Conservation (phyloP, 306 rosid species). For the Pachyrhizus erosus region DNA sequence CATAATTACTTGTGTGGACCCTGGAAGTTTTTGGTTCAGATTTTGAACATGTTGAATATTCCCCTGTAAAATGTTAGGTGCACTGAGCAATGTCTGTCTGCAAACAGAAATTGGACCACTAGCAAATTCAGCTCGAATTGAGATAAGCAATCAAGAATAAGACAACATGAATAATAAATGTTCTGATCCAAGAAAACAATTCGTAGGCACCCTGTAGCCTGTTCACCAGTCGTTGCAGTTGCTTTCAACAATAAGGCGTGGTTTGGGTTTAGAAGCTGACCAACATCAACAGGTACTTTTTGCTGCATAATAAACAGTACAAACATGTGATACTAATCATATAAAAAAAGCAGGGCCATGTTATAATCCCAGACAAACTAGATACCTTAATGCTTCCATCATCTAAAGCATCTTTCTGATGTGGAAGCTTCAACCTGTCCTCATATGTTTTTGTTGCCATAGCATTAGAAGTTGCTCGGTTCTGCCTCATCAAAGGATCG, state of each 20-base stretch:
- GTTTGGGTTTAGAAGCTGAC: constrained; percentile 56
- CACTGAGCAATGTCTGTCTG: constrained; percentile 64
- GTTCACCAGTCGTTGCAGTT: constrained; percentile 55
- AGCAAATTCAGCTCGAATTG: constrained; percentile 31
- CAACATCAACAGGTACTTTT: constrained; percentile 48
- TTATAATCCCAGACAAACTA: constrained; percentile 32
- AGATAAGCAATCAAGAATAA: constrained; percentile 5
- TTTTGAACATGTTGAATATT: constrained; percentile 56
- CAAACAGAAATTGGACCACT: constrained; percentile 41
- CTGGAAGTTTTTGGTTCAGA: constrained; percentile 64
- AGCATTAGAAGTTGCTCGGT: constrained; percentile 52
- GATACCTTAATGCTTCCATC: constrained; percentile 61
- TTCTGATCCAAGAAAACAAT: constrained; percentile 23
- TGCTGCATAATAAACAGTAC: constrained; percentile 56
- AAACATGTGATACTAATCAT: constrained; percentile 20
- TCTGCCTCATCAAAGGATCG: constrained; percentile 59
- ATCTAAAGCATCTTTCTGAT: constrained; percentile 57
- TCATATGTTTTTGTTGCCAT: constrained; percentile 55
- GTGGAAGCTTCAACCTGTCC: constrained; percentile 59
- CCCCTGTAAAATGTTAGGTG: constrained; percentile 50
- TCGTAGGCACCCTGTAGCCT: constrained; percentile 63
- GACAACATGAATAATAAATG: constrained; percentile 27
- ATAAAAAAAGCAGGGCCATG: constrained; percentile 11
- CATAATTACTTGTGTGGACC: constrained; percentile 51
- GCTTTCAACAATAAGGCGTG: constrained; percentile 55